Percentiles rank a stretch among this genome's conserved stretches.
Conservation (phyloP, 2,329 filamentous ascomycete species). For the Pseudomassariella vexata region DNA sequence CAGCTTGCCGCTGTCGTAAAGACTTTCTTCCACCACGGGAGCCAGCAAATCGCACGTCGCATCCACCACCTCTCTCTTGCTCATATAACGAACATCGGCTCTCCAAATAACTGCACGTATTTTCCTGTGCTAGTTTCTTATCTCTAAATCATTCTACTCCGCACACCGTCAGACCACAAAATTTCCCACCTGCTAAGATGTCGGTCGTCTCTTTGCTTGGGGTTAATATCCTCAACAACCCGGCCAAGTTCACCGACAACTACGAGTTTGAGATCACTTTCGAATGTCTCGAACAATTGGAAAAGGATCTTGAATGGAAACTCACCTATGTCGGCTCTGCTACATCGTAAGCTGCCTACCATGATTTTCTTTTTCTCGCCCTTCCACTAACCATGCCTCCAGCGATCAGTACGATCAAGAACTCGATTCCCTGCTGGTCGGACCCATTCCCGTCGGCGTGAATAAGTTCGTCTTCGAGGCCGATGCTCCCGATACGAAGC, state of each 20-base stretch:
- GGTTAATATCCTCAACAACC: conserved; percentile 96
- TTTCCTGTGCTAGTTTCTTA: too few species aligned
- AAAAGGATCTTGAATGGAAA: conserved; percentile 99
- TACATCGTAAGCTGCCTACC: conserved; percentile 66
- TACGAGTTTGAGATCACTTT: conserved; percentile 99
- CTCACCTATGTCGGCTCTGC: conserved; percentile 97
- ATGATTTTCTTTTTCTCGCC: conserved; percentile 10
- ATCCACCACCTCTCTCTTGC: too few species aligned
- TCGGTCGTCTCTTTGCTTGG: conserved; percentile 94
- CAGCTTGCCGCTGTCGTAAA: too few species aligned
- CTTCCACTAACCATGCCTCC: conserved; percentile 14
- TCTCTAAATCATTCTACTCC: too few species aligned
- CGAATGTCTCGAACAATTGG: conserved; percentile 88
- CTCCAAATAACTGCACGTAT: too few species aligned
- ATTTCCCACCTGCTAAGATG: too few species aligned
- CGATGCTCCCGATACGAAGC: conserved; percentile 80
- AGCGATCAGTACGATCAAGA: conserved; percentile 98
- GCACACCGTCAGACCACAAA: too few species aligned
- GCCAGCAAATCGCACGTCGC: too few species aligned
- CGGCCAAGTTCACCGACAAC: conserved; percentile 83
- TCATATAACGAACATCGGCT: too few species aligned
- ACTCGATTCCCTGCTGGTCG: conserved; percentile 92
- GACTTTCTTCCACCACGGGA: too few species aligned
- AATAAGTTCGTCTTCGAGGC: conserved; percentile 99
- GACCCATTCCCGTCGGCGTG: conserved; percentile 93